Conservation (phyloP, 192 early-diverging fungal genomes). For the Physocladia obscura region DNA sequence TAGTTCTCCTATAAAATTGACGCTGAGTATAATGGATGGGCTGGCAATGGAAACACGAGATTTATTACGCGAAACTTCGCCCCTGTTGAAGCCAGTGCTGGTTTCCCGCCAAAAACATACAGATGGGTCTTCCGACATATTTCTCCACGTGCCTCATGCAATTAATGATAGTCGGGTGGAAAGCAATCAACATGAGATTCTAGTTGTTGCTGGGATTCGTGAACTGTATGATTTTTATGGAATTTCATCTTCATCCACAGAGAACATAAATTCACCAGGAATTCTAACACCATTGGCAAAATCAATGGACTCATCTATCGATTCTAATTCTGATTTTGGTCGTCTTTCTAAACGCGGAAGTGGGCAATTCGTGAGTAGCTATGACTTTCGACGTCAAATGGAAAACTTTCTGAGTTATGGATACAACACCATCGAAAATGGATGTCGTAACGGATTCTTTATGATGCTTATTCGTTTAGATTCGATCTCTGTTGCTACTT, state of each 20-base stretch:
- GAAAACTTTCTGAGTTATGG: slow-evolving; percentile 38
- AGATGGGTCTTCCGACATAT: background rate
- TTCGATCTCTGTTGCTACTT: slow-evolving; percentile 34
- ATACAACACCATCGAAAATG: slow-evolving; percentile 23
- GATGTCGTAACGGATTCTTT: slow-evolving; percentile 39
- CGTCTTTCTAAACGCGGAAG: no score
- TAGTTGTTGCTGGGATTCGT: slow-evolving; percentile 7
- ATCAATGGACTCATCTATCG: no score
- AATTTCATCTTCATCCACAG: background rate
- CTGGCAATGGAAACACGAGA: slow-evolving; percentile 39
- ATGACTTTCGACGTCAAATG: no score
- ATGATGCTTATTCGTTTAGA: slow-evolving; percentile 34
- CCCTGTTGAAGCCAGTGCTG: slow-evolving; percentile 23
- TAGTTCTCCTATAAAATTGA: slow-evolving; percentile 31
- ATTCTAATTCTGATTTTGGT: no score
- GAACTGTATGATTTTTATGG: slow-evolving; percentile 13
- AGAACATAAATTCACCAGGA: background rate
- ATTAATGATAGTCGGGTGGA: background rate
- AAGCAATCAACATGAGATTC: background rate
- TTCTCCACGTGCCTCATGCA: background rate
- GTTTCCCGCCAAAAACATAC: background rate
- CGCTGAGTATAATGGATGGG: slow-evolving; percentile 36
- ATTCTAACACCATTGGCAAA: background rate
- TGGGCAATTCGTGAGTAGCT: no score
- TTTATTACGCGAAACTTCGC: slow-evolving; percentile 24